A percentile compares a stretch with the other conserved stretches of the same genome.
Conservation (phyloP, 2,329 filamentous ascomycete genomes). For the Trichoderma citrinoviride region DNA sequence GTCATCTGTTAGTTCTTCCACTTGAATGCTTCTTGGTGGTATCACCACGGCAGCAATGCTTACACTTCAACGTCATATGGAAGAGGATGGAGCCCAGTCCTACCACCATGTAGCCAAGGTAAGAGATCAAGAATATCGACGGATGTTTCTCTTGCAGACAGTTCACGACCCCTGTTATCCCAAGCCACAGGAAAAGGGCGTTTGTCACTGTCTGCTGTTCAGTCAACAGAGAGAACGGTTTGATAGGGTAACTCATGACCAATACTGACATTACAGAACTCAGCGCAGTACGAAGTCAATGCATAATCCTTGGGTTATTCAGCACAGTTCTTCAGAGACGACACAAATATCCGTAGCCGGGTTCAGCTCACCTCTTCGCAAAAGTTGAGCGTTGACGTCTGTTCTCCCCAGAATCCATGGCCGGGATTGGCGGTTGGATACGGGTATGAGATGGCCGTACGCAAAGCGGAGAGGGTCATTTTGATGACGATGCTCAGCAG, state of each 20-base stretch:
- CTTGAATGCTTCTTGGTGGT: neutral
- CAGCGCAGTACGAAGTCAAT: slow-evolving; percentile 70
- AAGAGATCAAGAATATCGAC: slow-evolving; percentile 68
- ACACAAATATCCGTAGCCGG: slow-evolving; percentile 18
- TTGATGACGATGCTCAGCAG: neutral
- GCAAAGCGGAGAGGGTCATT: slow-evolving; percentile 11
- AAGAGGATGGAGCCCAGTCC: slow-evolving; percentile 57
- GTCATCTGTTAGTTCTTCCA: slow-evolving; percentile 2
- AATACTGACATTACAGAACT: slow-evolving; percentile 62
- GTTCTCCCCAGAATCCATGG: slow-evolving; percentile 59
- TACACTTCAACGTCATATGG: slow-evolving; percentile 56
- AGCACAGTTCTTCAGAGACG: neutral
- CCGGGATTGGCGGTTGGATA: slow-evolving; percentile 7
- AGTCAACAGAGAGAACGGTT: slow-evolving; percentile 12
- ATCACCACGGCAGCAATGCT: slow-evolving; percentile 25
- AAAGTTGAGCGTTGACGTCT: slow-evolving; percentile 73
- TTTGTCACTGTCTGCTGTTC: slow-evolving; percentile 69
- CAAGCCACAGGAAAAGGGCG: slow-evolving; percentile 74
- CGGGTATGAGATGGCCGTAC: neutral
- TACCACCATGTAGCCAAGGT: slow-evolving; percentile 52
- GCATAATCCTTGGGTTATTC: slow-evolving; percentile 53
- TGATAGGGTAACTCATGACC: neutral
- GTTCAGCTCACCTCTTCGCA: slow-evolving; percentile 67
- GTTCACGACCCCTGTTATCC: slow-evolving; percentile 69
- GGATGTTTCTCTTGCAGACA: slow-evolving; percentile 73